Base-by-base conservation (phyloP, 352 stramenopile species). In the Phytophthora brassicae region DNA sequence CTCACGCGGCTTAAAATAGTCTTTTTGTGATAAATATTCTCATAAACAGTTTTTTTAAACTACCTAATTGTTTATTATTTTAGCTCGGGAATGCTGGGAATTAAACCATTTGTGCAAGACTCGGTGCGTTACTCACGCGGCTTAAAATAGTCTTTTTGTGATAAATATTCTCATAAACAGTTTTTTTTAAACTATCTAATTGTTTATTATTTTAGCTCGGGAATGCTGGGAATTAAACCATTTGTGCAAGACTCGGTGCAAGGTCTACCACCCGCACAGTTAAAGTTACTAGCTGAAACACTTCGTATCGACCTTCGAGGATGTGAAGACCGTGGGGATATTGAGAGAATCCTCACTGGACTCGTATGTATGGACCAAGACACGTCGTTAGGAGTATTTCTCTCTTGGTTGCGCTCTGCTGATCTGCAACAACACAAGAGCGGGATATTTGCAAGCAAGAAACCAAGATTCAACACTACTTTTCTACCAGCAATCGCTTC, bases 361-460 rank as follows among this genome's bases (percentile, higher is more conserved):
- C 58, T 93, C 12, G 57, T 93, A 3, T 87, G 77, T 47, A 68
- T 91, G 33, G 84, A 93, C 54, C 75, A 90, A 46, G 80, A 93
- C 64, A 88, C 84, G 3, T 70, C 84, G 4, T 68, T 93, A 0
- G 83, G 84, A 4, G 74, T 86, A 4, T 93, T 93, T 44, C 69
- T 93, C 31, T 66, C 78, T 0, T 93, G 84, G 81, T 52, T 89
- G 16, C 79, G 72, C 2, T 72, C 70, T 14, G 58, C 63, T 4
- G 41, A 68, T 16, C 38, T 60, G 19, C 70, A 81, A 13, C 60
- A 72, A 33, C 38, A 66, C 5, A 47, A 72, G 3, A 41, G 71
- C 6, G 48, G 55, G 9, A 50, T 67, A 9, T 33, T 71, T 12
- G 31, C 64, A 7, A 71, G 31, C 13, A 69, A 74, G 43, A 84